phyloP scores from a whole-genome alignment of 352 stramenopile species.

The Thalassiosira delicatula region DNA sequence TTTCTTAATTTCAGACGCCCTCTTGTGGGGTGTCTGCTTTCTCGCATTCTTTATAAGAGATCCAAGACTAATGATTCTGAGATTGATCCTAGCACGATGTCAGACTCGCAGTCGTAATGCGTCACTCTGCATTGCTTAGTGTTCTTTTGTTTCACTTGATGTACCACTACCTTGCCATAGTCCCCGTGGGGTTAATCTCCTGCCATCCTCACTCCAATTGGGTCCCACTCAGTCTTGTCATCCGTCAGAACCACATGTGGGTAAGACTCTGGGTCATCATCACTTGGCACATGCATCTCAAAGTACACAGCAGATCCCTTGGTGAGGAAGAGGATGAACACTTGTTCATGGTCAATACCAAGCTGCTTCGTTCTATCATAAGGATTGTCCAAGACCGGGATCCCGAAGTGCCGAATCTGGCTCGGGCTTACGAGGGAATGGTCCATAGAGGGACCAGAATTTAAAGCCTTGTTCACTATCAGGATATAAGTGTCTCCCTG shows the following conservation, averaged over 20 bases:
- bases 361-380: too few relatives aligned
- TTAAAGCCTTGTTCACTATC: conserved; percentile 39
- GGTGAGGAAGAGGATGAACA: conserved; percentile 31
- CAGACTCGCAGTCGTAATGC: too few relatives aligned
- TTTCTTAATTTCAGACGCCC: too few relatives aligned
- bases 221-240: too few relatives aligned
- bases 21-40: too few relatives aligned
- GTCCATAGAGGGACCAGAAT: conserved; percentile 41
- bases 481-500: conserved; percentile 25
- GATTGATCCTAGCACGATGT: too few relatives aligned
- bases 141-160: too few relatives aligned
- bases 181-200: neutral
- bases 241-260: conserved; percentile 40
- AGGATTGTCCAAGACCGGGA: conserved; percentile 36
- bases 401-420: conserved; percentile 45
- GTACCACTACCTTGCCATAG: too few relatives aligned
- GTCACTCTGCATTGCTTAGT: too few relatives aligned
- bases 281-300: conserved; percentile 11
- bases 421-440: conserved; percentile 59
- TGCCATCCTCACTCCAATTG: conserved; percentile 7
- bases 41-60: too few relatives aligned
- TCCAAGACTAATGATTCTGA: too few relatives aligned
- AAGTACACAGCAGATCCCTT: conserved; percentile 39
- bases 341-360: conserved; percentile 23
- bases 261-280: conserved; percentile 17